These are phyloP conservation scores for Linanthus parryae DNA, from an alignment of 148 eudicot genomes.

Conservation along the genomic window DNA sequence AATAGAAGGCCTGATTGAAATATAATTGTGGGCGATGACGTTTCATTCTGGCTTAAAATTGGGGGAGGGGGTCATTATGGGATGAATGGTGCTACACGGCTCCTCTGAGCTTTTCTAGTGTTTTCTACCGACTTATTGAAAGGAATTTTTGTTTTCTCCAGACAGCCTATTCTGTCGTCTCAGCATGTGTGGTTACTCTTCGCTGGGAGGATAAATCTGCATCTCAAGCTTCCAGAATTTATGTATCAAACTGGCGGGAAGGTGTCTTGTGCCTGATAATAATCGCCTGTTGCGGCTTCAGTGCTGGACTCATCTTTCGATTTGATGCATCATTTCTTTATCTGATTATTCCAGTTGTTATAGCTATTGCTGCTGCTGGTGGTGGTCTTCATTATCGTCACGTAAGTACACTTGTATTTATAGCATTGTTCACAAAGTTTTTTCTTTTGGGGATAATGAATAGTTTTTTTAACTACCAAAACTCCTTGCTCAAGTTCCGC, in stretches of 20 bases:
- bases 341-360: constrained; percentile 39
- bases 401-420: too few relatives aligned
- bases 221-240: constrained; percentile 30
- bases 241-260: constrained; percentile 66
- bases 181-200: constrained; percentile 87
- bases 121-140: too few relatives aligned
- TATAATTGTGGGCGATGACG: too few relatives aligned
- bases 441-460: too few relatives aligned
- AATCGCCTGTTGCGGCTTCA: constrained; percentile 71
- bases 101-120: too few relatives aligned
- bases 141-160: constrained; percentile 30
- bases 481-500: too few relatives aligned
- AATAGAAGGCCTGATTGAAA: too few relatives aligned
- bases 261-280: constrained; percentile 60
- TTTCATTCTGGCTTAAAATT: too few relatives aligned
- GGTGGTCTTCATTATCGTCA: constrained; percentile 69
- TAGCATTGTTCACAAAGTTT: too few relatives aligned
- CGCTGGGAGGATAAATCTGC: constrained; percentile 63
- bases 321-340: constrained; percentile 49
- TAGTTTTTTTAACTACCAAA: too few relatives aligned
- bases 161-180: constrained; percentile 97
- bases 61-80: too few relatives aligned
- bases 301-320: constrained; percentile 71
- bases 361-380: constrained; percentile 51
- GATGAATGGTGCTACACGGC: too few relatives aligned